Base-by-base conservation (phyloP, 2,329 filamentous ascomycete species). In the Venturia aucupariae region DNA sequence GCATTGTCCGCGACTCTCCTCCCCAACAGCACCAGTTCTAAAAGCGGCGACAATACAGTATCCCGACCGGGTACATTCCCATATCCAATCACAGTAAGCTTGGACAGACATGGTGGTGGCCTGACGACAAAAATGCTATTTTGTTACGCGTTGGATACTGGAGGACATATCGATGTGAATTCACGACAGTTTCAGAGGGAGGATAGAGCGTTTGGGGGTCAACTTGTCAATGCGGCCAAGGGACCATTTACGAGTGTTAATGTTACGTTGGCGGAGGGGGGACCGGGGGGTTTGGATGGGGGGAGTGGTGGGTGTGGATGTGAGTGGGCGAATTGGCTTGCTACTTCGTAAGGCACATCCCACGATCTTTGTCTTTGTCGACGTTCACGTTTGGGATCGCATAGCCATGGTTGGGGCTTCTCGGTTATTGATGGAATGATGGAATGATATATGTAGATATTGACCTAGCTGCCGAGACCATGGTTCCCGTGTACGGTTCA, bases 231-330 rank as follows among this genome's bases (percentile, higher is more conserved):
- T 69, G 75, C 80, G 2, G 78, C 80, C 4, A 72, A 75, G 13
- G 78, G 79, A 8, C 75, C 81, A 7, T 77, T 80, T 42, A 69
- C 71, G 15, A 74, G 70, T 35, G 76, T 73, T 5, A 71, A 65
- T 5, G 68, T 67, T 19, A 64, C 63, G 19, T 57, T 64, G 11
- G 62, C 65, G 30, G 68, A 68, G 24, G 65, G 70, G 3, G 70
- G 68, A 3, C 70, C 72, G 19, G 76, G 75, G 0, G 82, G 82
- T 0, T 78, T 85, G 65, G 84, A 86, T 73, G 84, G 84, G 1
- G 84, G 84, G 1, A 79, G 74, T 5, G 84, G 84, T 7, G 84
- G 84, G 0, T 87, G 84, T 75, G 70, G 70, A n/a, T 87, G 84
- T 72, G 74, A 78, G 68, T 87, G 84, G 83, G 76, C 79, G 71